Percentiles rank a stretch among this genome's conserved stretches.
Evolutionary conservation across 352 stramenopile species (phyloP).

Genomic region (Phytophthora tubulina): DNA sequence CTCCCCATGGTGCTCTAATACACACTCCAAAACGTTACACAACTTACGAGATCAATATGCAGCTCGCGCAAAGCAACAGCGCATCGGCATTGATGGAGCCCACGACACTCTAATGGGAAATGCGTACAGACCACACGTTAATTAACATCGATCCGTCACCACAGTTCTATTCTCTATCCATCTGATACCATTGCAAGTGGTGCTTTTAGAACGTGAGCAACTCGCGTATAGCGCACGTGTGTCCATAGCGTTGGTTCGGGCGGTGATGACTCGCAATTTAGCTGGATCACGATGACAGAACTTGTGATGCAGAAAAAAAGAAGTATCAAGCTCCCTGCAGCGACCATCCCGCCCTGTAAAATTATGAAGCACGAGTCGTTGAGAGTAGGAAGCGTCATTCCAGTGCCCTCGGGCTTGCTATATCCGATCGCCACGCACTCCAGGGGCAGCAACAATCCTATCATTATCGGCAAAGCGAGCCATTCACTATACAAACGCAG

Average conservation of each 20-base stretch:
- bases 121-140: constrained; percentile 8
- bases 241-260: constrained; percentile 70
- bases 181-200: constrained; percentile 62
- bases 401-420: constrained; percentile 20
- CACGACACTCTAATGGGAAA: constrained; percentile 42
- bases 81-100: constrained; percentile 54
- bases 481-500: constrained; percentile 70
- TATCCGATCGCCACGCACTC: constrained; percentile 69
- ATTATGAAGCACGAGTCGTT: constrained; percentile 52
- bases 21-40: background rate
- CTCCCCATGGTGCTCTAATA: background rate
- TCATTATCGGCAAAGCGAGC: constrained; percentile 55
- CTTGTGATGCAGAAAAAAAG: constrained; percentile 46
- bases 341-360: constrained; percentile 40
- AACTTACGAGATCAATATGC: constrained; percentile 44
- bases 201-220: constrained; percentile 48
- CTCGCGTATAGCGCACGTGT: constrained; percentile 56
- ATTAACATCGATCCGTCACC: constrained; percentile 8
- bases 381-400: constrained; percentile 31
- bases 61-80: constrained; percentile 42
- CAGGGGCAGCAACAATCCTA: constrained; percentile 61
- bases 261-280: constrained; percentile 66
- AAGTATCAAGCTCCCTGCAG: constrained; percentile 35
- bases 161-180: constrained; percentile 2
- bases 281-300: constrained; percentile 55